Percentiles rank a stretch among this genome's conserved stretches.
Evolutionary conservation across 495 filamentous ascomycete species (phyloP).

Genomic region (Penicillium fimorum): DNA sequence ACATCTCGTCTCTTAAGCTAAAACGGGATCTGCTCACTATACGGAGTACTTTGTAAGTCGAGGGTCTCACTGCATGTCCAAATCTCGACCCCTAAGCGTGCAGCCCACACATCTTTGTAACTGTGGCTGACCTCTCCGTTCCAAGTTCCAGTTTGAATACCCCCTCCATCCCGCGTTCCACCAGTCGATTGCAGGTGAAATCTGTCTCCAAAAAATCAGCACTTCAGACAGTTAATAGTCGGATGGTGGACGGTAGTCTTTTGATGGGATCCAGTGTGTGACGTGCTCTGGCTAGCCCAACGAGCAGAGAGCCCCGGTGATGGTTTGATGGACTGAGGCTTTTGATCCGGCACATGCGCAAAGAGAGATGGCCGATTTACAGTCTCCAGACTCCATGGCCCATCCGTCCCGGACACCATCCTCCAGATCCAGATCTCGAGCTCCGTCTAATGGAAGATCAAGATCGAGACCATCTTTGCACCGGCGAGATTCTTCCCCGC

Average conservation of each 20-base stretch:
- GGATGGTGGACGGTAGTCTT: slow-evolving; percentile 24
- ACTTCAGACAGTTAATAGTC: not conserved
- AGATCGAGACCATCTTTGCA: slow-evolving; percentile 52
- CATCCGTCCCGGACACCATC: slow-evolving; percentile 62
- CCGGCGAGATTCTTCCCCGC: slow-evolving; percentile 59
- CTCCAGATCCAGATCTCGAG: slow-evolving; percentile 62
- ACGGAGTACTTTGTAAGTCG: slow-evolving; percentile 15
- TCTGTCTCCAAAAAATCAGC: not conserved
- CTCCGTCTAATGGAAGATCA: slow-evolving; percentile 36
- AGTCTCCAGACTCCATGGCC: slow-evolving; percentile 26
- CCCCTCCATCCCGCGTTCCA: not conserved
- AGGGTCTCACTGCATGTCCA: slow-evolving; percentile 22
- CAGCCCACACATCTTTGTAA: slow-evolving; percentile 25
- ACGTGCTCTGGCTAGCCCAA: slow-evolving; percentile 35
- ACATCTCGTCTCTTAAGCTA: slow-evolving; percentile 18
- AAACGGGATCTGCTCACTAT: slow-evolving; percentile 6
- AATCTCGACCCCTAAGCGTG: slow-evolving; percentile 14
- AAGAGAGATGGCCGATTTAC: slow-evolving; percentile 30
- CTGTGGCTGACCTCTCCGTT: slow-evolving; percentile 28
- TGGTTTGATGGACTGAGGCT: slow-evolving; percentile 26
- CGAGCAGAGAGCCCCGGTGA: slow-evolving; percentile 18
- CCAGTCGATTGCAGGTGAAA: slow-evolving; percentile 3
- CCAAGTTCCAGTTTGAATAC: slow-evolving; percentile 17
- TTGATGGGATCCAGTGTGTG: slow-evolving; percentile 23
- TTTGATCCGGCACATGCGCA: slow-evolving; percentile 9